Evolutionary conservation across 768 basidiomycete species (phyloP), one percentile per base, ranked within the genome.

Genomic region (Boletellus ananas): DNA sequence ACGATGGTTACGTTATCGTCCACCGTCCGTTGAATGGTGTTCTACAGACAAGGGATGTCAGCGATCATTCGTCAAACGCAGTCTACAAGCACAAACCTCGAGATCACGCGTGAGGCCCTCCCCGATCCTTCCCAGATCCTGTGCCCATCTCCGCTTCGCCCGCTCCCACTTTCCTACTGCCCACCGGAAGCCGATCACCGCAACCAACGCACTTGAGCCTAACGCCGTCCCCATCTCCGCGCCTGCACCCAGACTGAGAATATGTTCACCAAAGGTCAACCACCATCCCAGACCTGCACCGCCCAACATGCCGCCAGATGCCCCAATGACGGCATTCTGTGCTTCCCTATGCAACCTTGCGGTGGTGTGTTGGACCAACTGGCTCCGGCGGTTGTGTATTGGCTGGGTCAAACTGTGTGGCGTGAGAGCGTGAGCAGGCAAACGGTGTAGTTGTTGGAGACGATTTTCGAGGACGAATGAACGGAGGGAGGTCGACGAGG

Each of bases 161-260:
- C 73, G 79, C 49, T 88, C 85, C 85, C 87, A 90, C 51, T 72
- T 72, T 12, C 79, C 77, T 6, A 85, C 72, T 2, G 77, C 78
- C 83, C 84, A 87, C 36, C 85, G 71, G 36, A 87, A 52, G 40
- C 80, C 76, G 3, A 67, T 57, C 6, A 77, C 62, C 0, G 75
- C 72, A 17, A 74, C 68, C 11, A 91, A 62, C 47, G 77, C 71
- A 12, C 84, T 85, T 0, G 79, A 64, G 3, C 84, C 85, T 23
- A 83, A 60, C 1, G 82, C 80, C 2, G 83, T 86, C 34, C 73
- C 74, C 7, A 77, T 67, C 55, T 85, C 80, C 47, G 81, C 59
- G 3, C 75, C 72, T 38, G 34, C 16, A 12, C 45, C 77, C 37
- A 53, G 61, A 54, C 20, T 72, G 62, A 49, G 71, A 55, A 50